phyloP scores from a whole-genome alignment of 495 filamentous ascomycete species.

The Letharia columbiana region DNA sequence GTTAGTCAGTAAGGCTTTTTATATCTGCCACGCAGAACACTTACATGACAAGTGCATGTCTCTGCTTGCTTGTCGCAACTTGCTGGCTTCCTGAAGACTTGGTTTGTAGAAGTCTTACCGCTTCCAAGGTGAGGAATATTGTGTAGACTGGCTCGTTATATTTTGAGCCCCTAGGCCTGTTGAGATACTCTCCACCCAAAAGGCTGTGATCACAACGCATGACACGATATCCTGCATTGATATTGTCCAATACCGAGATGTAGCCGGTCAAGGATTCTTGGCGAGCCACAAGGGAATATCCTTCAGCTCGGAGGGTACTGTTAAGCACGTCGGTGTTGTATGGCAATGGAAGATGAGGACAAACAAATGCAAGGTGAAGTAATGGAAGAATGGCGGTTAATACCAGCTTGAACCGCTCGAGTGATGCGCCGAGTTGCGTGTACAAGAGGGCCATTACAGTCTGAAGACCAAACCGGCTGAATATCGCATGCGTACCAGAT shows the following conservation, averaged over 20 bases:
- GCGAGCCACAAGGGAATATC: constrained; percentile 59
- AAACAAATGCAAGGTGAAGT: constrained; percentile 58
- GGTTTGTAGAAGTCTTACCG: constrained; percentile 67
- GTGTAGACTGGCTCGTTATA: constrained; percentile 83
- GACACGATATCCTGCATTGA: constrained; percentile 61
- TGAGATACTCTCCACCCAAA: constrained; percentile 85
- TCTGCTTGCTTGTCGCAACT: constrained; percentile 47
- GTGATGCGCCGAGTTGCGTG: constrained; percentile 37
- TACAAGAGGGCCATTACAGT: constrained; percentile 55
- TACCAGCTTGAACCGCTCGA: constrained; percentile 4
- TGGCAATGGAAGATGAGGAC: constrained; percentile 56
- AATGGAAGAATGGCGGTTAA: constrained; percentile 40
- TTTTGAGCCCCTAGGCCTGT: constrained; percentile 35
- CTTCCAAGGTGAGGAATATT: constrained; percentile 87
- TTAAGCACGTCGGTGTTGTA: constrained; percentile 52
- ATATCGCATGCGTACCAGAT: constrained; percentile 47
- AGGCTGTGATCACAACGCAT: constrained; percentile 92
- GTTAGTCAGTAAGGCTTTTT: constrained; percentile 19
- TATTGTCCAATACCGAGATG: constrained; percentile 75
- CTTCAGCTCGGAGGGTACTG: constrained; percentile 43
- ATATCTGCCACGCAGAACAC: constrained; percentile 14
- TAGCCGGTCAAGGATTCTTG: constrained; percentile 84
- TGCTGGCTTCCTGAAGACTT: constrained; percentile 26
- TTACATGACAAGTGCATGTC: constrained; percentile 76
- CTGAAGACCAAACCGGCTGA: constrained; percentile 65